phyloP scores from a whole-genome alignment of 805 yeast species.

The Jamesozyma spencerorum region DNA sequence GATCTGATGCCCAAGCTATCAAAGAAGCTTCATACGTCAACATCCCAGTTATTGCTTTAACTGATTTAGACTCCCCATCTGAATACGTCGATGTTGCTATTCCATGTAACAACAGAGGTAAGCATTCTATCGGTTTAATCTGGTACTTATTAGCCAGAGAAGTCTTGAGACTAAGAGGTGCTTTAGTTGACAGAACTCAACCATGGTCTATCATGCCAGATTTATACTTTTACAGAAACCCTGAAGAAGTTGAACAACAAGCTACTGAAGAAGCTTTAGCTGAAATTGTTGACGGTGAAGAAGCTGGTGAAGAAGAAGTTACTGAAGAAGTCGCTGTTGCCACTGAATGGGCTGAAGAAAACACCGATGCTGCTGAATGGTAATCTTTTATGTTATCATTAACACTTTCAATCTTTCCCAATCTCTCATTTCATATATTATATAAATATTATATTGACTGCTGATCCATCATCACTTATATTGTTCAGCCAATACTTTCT shows the following conservation, averaged over 20 bases:
- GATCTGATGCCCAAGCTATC: constrained; percentile 99
- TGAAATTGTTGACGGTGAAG: constrained; percentile 60
- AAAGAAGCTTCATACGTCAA: constrained; percentile 99
- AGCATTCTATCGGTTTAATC: constrained; percentile 98
- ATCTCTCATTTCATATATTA: no score
- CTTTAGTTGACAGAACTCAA: constrained; percentile 90
- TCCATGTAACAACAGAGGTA: constrained; percentile 99
- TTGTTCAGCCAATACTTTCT: no score
- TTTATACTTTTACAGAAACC: constrained; percentile 99
- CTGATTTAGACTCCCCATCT: constrained; percentile 97
- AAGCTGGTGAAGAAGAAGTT: constrained; percentile 62
- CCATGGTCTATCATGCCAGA: constrained; percentile 99
- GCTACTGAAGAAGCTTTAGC: constrained; percentile 61
- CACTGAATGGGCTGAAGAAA: constrained; percentile 52
- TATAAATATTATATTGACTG: no score
- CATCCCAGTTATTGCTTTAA: constrained; percentile 99
- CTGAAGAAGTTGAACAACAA: constrained; percentile 90
- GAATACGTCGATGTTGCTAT: constrained; percentile 99
- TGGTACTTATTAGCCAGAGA: constrained; percentile 99
- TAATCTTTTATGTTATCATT: no score
- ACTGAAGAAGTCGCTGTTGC: constrained; percentile 55
- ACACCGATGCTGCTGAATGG: constrained; percentile 29
- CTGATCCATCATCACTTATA: no score
- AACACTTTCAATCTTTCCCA: no score
- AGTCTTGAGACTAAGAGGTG: constrained; percentile 98